These are phyloP conservation scores for Syzygium aromaticum DNA, from an alignment of 345 rosid genomes.

Conservation along the genomic window DNA sequence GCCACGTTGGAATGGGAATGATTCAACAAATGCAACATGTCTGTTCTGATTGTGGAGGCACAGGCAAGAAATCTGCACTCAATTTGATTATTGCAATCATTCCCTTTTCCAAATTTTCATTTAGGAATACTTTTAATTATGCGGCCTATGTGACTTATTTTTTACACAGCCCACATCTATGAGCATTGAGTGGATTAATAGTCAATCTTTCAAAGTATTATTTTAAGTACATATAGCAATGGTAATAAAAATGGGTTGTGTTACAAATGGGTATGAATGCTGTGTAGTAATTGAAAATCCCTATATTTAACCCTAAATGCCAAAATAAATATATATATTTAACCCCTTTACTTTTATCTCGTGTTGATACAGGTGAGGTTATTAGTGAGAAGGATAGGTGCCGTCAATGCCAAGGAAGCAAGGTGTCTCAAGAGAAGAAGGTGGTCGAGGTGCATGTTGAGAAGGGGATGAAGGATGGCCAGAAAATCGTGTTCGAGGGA, in stretches of 20 bases:
- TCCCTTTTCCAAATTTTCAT: neutral
- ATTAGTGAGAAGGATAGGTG: slow-evolving; percentile 50
- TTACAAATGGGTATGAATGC: neutral
- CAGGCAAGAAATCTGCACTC: neutral
- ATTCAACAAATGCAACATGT: slow-evolving; percentile 56
- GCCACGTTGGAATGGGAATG: slow-evolving; percentile 41
- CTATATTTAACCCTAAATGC: neutral
- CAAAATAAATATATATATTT: neutral
- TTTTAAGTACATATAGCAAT: neutral
- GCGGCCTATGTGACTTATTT: neutral
- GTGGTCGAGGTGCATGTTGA: slow-evolving; percentile 47
- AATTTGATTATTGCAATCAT: neutral
- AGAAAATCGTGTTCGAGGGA: slow-evolving; percentile 39
- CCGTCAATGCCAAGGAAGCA: slow-evolving; percentile 38
- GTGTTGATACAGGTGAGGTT: slow-evolving; percentile 31
- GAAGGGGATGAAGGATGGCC: slow-evolving; percentile 50
- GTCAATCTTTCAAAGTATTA: neutral
- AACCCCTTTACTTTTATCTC: neutral
- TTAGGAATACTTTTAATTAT: neutral
- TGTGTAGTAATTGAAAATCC: neutral
- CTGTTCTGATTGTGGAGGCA: slow-evolving; percentile 49
- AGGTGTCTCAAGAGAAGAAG: slow-evolving; percentile 45
- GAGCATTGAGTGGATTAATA: neutral
- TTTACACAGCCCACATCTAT: neutral
- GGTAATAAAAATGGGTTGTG: neutral